A percentile compares a stretch with the other conserved stretches of the same genome.
Evolutionary conservation across 2,329 filamentous ascomycete genomes (phyloP).

Genomic region (Cadophora luteo-olivacea): DNA sequence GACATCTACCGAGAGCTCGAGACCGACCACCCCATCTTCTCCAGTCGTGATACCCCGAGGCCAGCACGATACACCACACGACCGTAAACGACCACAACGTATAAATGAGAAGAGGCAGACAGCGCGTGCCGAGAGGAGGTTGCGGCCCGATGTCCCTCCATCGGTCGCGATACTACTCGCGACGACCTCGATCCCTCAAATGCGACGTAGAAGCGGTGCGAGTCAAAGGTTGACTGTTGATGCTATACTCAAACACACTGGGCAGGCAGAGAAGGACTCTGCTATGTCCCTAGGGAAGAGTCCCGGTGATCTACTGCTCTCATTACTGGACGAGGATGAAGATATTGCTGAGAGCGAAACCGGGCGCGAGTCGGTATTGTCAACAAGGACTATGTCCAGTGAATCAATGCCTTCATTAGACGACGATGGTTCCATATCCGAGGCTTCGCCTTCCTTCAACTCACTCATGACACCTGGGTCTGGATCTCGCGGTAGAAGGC

Average conservation of each 20-base stretch:
- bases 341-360: slow-evolving; percentile 56
- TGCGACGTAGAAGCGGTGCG: slow-evolving; percentile 31
- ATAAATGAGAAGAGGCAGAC: slow-evolving; percentile 32
- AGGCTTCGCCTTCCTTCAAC: slow-evolving; percentile 39
- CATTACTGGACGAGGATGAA: slow-evolving; percentile 65
- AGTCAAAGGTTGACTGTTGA: slow-evolving; percentile 58
- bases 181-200: slow-evolving; percentile 64
- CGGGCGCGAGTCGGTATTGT: slow-evolving; percentile 58
- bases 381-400: slow-evolving; percentile 61
- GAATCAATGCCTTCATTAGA: slow-evolving; percentile 66
- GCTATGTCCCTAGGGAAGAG: slow-evolving; percentile 59
- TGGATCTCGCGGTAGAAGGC: slow-evolving; percentile 48
- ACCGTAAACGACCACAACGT: slow-evolving; percentile 36
- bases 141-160: slow-evolving; percentile 60
- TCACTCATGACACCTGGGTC: slow-evolving; percentile 41
- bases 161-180: slow-evolving; percentile 67
- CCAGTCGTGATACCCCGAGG: slow-evolving; percentile 43
- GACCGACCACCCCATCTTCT: slow-evolving; percentile 39
- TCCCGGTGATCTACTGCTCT: slow-evolving; percentile 65
- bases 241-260: slow-evolving; percentile 60
- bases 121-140: slow-evolving; percentile 39
- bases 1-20: slow-evolving; percentile 25
- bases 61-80: slow-evolving; percentile 33
- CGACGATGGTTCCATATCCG: slow-evolving; percentile 55
- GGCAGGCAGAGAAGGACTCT: slow-evolving; percentile 59